Percentiles rank a stretch among this genome's conserved stretches.
These are phyloP conservation scores for Talaromyces sp. DNA, from an alignment of 2,329 filamentous ascomycete species.

Conservation along the genomic window DNA sequence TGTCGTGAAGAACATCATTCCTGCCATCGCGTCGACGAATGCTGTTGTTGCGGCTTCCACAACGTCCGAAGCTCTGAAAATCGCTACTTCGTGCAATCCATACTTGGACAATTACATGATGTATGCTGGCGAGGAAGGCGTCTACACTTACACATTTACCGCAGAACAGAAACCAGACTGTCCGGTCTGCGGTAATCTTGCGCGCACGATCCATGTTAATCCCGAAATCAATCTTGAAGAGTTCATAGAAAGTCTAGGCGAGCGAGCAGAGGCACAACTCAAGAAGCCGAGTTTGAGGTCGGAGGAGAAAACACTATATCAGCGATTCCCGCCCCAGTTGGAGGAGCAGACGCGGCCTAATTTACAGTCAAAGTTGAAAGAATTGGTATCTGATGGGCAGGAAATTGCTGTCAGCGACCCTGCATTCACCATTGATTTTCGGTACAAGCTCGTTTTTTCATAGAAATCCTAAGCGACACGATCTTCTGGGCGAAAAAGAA, in stretches of 20 bases:
- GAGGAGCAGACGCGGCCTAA: conserved; percentile 83
- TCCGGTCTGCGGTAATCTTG: conserved; percentile 82
- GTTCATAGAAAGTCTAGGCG: conserved; percentile 77
- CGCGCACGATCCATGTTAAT: conserved; percentile 70
- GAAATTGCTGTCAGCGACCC: conserved; percentile 90
- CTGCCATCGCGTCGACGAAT: conserved; percentile 95
- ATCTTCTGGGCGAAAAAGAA: background rate
- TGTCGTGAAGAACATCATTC: conserved; percentile 99
- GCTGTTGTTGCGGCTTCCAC: conserved; percentile 93
- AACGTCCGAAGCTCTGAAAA: conserved; percentile 96
- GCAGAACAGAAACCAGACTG: conserved; percentile 94
- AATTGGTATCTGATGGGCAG: conserved; percentile 75
- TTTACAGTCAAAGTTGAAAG: conserved; percentile 69
- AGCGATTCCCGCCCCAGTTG: conserved; percentile 75
- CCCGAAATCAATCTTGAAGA: conserved; percentile 71
- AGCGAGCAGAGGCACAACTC: conserved; percentile 82
- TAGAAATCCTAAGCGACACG: too few relatives aligned
- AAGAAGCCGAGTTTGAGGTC: conserved; percentile 86
- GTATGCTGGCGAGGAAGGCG: conserved; percentile 92
- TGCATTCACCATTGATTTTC: conserved; percentile 73
- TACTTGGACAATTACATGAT: conserved; percentile 96
- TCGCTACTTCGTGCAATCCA: conserved; percentile 77
- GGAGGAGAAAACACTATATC: conserved; percentile 82
- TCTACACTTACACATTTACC: conserved; percentile 97
- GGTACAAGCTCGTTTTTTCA: conserved; percentile 54